Percentiles rank a stretch among this genome's conserved stretches.
These are phyloP conservation scores for Fusarium buxicola DNA, from an alignment of 2,329 filamentous ascomycete species.

Conservation along the genomic window DNA sequence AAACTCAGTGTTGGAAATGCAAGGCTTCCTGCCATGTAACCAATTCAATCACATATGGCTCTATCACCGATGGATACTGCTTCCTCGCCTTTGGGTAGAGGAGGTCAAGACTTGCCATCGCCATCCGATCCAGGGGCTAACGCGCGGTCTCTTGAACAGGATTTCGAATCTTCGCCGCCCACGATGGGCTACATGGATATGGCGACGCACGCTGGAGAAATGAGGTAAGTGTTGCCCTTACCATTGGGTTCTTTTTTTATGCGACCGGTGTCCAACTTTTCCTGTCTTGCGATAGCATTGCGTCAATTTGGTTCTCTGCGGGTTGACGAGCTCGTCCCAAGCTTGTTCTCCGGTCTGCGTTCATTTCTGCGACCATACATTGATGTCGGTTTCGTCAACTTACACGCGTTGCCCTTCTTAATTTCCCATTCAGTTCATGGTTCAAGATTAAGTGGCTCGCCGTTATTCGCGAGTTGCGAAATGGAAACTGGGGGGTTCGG, in stretches of 20 bases:
- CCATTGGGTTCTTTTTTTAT: conserved; percentile 28
- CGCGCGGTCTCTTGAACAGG: conserved; percentile 55
- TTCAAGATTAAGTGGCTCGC: conserved; percentile 22
- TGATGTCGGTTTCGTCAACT: conserved; percentile 1
- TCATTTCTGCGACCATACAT: background rate
- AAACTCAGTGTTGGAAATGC: background rate
- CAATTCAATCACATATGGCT: conserved; percentile 3
- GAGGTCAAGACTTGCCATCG: conserved; percentile 15
- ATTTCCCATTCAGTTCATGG: background rate
- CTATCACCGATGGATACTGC: conserved; percentile 13
- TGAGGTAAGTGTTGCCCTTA: conserved; percentile 61
- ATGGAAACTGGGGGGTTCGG: conserved; percentile 19
- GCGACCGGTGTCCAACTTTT: background rate
- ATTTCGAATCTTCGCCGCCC: conserved; percentile 66
- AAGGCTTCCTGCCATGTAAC: background rate
- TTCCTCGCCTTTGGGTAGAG: conserved; percentile 4
- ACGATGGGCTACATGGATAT: conserved; percentile 67
- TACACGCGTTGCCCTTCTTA: conserved; percentile 6
- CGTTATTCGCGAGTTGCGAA: conserved; percentile 37
- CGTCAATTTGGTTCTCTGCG: background rate
- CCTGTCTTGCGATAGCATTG: background rate
- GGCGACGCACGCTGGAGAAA: conserved; percentile 61
- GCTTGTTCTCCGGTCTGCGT: background rate
- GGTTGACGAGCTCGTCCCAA: background rate
- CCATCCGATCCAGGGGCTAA: conserved; percentile 34